Evolutionary conservation across 495 filamentous ascomycete genomes (phyloP), one percentile per base, ranked within the genome.

Genomic region (Annulohypoxylon nitens): DNA sequence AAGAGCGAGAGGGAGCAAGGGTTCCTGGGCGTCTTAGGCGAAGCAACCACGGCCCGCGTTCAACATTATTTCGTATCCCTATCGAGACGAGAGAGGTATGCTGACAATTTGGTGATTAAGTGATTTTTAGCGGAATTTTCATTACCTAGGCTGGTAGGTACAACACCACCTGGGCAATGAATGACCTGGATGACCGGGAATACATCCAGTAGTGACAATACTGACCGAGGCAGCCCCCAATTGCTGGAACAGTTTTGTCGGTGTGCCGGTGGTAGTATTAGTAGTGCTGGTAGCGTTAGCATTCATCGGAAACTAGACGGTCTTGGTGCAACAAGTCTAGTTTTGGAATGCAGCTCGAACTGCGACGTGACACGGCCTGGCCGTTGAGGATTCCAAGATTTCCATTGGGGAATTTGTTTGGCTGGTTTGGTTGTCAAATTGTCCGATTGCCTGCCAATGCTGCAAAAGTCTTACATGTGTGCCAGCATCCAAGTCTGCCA

Each of bases 201-300:
- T 34, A 25, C 12, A 39, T 30, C 30, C 30, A 30, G 30, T 30
- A 30, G 30, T 30, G 30, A 30, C 30, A 62, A 18, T 41, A 45
- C 25, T 53, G 39, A 67, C 61, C 59, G 63, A 75, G 43, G 20
- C 41, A 47, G 67, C 72, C 63, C 72, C 72, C 72, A 75, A 70
- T 59, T 74, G 43, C 70, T 69, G 14, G 25, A 67, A 58, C 67
- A 2, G 62, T 62, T 25, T 11, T 47, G 61, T 66, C 61, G 58
- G 63, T 67, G 59, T 67, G 50, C 26, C 25, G 20, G 34, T 33
- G 18, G 11, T 57, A 33, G 5, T 33, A 66, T 67, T 30, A 30
- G 30, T 30, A 30, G 30, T 30, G 30, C 30, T 30, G 30, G 30
- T 30, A 30, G 30, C 30, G 30, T 30, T 30, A 30, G 30, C 30